Conservation (phyloP, 495 filamentous ascomycete genomes). For the Aspergillus sclerotioniger region DNA sequence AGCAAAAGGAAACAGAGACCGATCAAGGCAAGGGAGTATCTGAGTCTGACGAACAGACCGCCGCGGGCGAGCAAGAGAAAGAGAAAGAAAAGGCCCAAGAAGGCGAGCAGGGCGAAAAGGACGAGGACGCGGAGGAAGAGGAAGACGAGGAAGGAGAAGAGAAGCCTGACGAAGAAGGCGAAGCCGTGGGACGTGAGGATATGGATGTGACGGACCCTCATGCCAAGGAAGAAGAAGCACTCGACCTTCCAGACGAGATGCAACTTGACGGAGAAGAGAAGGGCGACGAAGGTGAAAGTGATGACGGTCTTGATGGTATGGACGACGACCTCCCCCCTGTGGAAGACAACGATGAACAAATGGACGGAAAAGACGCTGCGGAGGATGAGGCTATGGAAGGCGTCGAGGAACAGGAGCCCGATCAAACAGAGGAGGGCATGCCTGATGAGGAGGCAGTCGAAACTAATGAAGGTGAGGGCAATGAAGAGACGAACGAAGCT, state of each 20-base stretch:
- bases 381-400: constrained; percentile 32
- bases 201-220: constrained; percentile 67
- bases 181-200: constrained; percentile 57
- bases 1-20: constrained; percentile 80
- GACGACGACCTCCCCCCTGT: constrained; percentile 63
- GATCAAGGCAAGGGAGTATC: constrained; percentile 63
- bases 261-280: constrained; percentile 64
- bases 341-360: constrained; percentile 35
- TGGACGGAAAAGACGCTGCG: constrained; percentile 29
- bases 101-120: constrained; percentile 44
- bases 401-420: constrained; percentile 34
- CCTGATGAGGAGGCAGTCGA: constrained; percentile 33
- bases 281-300: constrained; percentile 61
- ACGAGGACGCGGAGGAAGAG: constrained; percentile 54
- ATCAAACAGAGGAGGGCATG: constrained; percentile 40
- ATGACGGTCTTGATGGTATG: constrained; percentile 66
- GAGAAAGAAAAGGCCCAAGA: constrained; percentile 43
- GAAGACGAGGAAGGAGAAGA: constrained; percentile 58
- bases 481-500: constrained; percentile 51
- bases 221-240: constrained; percentile 65
- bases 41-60: constrained; percentile 63
- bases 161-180: constrained; percentile 58
- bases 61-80: constrained; percentile 57
- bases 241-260: constrained; percentile 70
- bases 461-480: constrained; percentile 27